Conservation (phyloP, 106 monocot species). For the Phalaenopsis aphrodite region DNA sequence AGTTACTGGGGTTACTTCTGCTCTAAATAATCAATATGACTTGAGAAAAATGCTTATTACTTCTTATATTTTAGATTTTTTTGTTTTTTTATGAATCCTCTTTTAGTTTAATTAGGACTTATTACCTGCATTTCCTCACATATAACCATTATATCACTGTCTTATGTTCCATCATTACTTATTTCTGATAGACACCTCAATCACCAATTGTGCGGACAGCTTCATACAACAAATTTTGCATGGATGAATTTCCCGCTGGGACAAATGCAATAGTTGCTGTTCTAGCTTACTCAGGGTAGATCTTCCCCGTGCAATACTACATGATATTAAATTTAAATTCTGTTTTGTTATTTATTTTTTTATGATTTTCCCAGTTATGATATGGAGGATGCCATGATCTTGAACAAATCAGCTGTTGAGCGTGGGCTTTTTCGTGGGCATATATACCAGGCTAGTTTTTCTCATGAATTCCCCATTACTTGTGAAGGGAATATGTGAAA, state of each 20-base stretch:
- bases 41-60: neutral
- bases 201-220: conserved; percentile 85
- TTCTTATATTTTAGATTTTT: neutral
- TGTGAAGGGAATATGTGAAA: neutral
- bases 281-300: conserved; percentile 81
- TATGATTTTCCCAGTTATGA: conserved; percentile 58
- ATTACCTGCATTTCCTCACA: neutral
- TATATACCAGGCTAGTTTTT: conserved; percentile 68
- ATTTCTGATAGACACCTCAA: conserved; percentile 71
- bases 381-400: conserved; percentile 99
- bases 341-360: conserved; percentile 2
- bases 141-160: neutral
- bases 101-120: neutral
- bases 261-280: conserved; percentile 99
- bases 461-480: neutral
- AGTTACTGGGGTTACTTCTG: neutral
- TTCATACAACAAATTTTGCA: conserved; percentile 65
- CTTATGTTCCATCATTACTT: neutral
- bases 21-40: neutral
- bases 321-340: neutral
- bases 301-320: neutral
- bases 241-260: conserved; percentile 89
- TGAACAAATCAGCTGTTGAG: conserved; percentile 95
- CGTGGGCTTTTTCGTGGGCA: conserved; percentile 86
- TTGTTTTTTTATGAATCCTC: neutral